A percentile compares a stretch with the other conserved stretches of the same genome.
These are phyloP conservation scores for Coemansia sp. DNA, from an alignment of 192 early-diverging fungal species.

Conservation along the genomic window DNA sequence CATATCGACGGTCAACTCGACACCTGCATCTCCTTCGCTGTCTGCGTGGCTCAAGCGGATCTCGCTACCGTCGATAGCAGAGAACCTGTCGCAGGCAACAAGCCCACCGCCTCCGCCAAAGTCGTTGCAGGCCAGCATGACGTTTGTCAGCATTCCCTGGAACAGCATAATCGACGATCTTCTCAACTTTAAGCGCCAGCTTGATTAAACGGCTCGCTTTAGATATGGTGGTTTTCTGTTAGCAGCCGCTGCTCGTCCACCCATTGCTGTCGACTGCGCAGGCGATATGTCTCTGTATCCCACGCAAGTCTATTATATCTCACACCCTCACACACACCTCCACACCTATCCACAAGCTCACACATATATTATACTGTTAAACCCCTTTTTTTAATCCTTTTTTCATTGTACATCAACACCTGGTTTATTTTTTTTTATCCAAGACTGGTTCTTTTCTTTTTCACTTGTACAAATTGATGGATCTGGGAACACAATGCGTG, in stretches of 20 bases:
- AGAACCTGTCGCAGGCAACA: constrained; percentile 55
- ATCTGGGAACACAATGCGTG: not conserved
- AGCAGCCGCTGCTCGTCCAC: not conserved
- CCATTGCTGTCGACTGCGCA: no score
- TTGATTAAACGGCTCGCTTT: constrained; percentile 24
- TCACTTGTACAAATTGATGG: not conserved
- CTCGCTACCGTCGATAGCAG: constrained; percentile 56
- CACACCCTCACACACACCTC: not conserved
- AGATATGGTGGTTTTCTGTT: not conserved
- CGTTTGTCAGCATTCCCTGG: constrained; percentile 93
- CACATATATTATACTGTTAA: not conserved
- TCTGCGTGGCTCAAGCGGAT: constrained; percentile 57
- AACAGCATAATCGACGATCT: constrained; percentile 70
- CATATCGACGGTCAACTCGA: constrained; percentile 46
- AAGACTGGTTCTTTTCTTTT: not conserved
- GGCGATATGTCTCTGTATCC: not conserved
- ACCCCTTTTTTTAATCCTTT: no score
- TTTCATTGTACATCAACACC: no score
- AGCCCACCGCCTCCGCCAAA: constrained; percentile 62
- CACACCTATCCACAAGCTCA: not conserved
- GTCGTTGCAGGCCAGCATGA: constrained; percentile 82
- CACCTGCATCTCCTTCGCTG: constrained; percentile 50
- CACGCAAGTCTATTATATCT: not conserved
- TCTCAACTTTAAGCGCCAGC: constrained; percentile 52
- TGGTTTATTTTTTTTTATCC: not conserved